These are phyloP conservation scores for Boletus coccyginus DNA, from an alignment of 768 basidiomycete genomes.

Conservation along the genomic window DNA sequence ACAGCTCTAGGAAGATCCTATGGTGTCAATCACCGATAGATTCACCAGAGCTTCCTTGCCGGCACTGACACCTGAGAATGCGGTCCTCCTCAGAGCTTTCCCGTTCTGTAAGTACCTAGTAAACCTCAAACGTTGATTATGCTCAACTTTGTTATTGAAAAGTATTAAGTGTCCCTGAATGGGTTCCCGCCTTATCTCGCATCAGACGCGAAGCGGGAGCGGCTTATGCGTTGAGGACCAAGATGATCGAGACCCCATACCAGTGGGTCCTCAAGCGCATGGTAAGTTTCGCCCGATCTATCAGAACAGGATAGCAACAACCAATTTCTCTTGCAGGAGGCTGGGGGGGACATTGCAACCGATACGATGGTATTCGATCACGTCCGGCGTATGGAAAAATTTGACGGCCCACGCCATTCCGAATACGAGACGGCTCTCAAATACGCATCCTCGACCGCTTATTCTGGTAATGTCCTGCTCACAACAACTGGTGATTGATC, in stretches of 20 bases:
- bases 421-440: neutral
- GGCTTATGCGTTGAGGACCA: neutral
- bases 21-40: neutral
- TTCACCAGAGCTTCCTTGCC: slow-evolving; percentile 7
- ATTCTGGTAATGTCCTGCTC: neutral
- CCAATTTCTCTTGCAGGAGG: neutral
- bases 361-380: neutral
- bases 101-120: neutral
- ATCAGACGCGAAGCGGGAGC: slow-evolving; percentile 32
- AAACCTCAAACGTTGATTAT: no score
- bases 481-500: no score
- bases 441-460: neutral
- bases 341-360: neutral
- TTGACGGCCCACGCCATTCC: neutral
- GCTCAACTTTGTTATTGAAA: no score
- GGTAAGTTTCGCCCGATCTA: neutral
- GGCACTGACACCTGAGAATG: slow-evolving; percentile 11
- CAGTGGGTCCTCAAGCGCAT: neutral
- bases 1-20: neutral
- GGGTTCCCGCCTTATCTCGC: slow-evolving; percentile 36
- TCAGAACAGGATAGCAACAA: neutral
- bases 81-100: slow-evolving; percentile 12
- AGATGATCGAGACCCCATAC: neutral
- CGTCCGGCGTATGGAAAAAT: neutral
- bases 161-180: slow-evolving; percentile 15